phyloP scores from a whole-genome alignment of 306 rosid species.

The Canavalia gladiata region DNA sequence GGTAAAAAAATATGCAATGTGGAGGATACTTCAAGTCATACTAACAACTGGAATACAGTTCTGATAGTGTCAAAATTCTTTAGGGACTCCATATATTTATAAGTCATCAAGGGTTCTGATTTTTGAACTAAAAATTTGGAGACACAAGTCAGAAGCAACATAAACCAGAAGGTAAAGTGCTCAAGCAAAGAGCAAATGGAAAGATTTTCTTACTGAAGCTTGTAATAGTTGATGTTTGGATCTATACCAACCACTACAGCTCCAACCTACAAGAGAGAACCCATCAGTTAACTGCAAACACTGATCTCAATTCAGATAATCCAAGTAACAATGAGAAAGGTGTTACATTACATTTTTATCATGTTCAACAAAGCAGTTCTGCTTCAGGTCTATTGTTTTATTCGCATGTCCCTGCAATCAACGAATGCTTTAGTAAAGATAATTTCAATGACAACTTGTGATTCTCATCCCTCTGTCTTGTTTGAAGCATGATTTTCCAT shows the following conservation, averaged over 20 bases:
- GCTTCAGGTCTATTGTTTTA: constrained; percentile 64
- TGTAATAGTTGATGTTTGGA: constrained; percentile 86
- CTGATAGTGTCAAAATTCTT: background rate
- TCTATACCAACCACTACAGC: constrained; percentile 98
- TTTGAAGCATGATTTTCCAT: constrained; percentile 14
- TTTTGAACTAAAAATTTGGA: constrained; percentile 32
- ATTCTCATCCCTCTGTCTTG: constrained; percentile 32
- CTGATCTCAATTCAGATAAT: constrained; percentile 40
- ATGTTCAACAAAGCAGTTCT: constrained; percentile 70
- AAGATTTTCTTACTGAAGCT: constrained; percentile 84
- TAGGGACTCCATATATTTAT: constrained; percentile 19
- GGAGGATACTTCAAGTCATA: constrained; percentile 29
- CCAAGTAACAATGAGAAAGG: constrained; percentile 46
- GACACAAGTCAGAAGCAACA: constrained; percentile 32
- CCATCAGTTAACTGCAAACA: constrained; percentile 43
- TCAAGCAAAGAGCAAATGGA: constrained; percentile 22
- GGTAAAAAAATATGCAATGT: background rate
- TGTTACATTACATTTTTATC: constrained; percentile 86
- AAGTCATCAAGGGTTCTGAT: constrained; percentile 31
- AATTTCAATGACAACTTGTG: constrained; percentile 25
- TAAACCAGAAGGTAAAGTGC: constrained; percentile 20
- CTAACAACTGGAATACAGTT: constrained; percentile 25
- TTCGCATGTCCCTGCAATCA: constrained; percentile 82
- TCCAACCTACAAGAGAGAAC: constrained; percentile 79
- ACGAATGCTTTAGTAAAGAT: constrained; percentile 51